Evolutionary conservation across 2,329 filamentous ascomycete species (phyloP).

Genomic region (Fusarium newnesense): DNA sequence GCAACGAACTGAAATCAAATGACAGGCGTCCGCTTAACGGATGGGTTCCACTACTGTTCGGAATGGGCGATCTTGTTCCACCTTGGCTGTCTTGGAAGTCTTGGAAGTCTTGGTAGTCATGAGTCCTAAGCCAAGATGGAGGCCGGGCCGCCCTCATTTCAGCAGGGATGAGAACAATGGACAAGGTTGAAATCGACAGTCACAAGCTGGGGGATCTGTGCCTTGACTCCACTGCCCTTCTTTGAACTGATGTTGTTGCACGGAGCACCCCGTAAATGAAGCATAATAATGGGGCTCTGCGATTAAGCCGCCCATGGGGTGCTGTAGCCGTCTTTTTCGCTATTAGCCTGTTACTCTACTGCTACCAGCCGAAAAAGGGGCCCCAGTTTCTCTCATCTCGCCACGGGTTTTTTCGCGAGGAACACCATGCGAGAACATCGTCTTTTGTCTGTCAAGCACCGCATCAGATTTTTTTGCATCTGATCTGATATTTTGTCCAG

Average conservation of each 20-base stretch:
- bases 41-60: conserved; percentile 11
- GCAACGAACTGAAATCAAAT: conserved; percentile 1
- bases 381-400: not conserved
- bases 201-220: no score
- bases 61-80: conserved; percentile 28
- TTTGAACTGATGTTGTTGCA: conserved; percentile 11
- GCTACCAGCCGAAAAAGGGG: not conserved
- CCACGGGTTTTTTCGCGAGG: conserved; percentile 4
- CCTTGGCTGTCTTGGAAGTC: conserved; percentile 28
- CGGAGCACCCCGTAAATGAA: conserved; percentile 8
- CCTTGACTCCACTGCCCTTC: no score
- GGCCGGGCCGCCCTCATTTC: not conserved
- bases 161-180: conserved; percentile 2
- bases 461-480: not conserved
- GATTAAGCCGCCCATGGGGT: not conserved
- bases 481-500: conserved; percentile 15
- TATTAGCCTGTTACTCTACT: conserved; percentile 6
- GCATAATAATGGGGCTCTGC: conserved; percentile 16
- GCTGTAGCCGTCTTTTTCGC: conserved; percentile 11
- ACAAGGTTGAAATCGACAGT: not conserved
- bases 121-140: conserved; percentile 18
- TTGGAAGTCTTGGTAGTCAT: conserved; percentile 12
- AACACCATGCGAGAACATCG: conserved; percentile 7
- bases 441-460: not conserved
- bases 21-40: not conserved